phyloP scores from a whole-genome alignment of 2,329 filamentous ascomycete genomes.

The Cercospora sp. region DNA sequence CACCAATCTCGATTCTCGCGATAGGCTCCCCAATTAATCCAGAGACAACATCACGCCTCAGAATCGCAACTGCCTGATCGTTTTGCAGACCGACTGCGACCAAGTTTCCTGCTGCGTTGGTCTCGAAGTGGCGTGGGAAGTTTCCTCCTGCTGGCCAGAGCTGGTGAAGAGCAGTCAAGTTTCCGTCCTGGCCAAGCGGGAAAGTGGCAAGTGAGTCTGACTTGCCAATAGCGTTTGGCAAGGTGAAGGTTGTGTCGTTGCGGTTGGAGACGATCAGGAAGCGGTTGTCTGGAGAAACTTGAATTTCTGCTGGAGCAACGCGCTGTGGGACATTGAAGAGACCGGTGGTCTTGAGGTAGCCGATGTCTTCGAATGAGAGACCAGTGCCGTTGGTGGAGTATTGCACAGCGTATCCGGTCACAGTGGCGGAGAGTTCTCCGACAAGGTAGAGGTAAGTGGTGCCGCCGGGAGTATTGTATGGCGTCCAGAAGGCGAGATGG shows the following conservation, averaged over 20 bases:
- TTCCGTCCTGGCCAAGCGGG: conserved; percentile 59
- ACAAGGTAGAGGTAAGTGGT: conserved; percentile 44
- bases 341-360: conserved; percentile 51
- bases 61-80: conserved; percentile 61
- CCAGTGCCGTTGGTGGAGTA: conserved; percentile 48
- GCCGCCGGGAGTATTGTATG: conserved; percentile 31
- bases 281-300: conserved; percentile 52
- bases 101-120: conserved; percentile 64
- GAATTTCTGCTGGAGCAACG: conserved; percentile 59
- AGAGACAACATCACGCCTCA: conserved; percentile 59
- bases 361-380: conserved; percentile 49
- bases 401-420: conserved; percentile 50
- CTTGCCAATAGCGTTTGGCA: conserved; percentile 48
- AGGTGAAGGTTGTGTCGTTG: conserved; percentile 57
- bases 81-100: conserved; percentile 67
- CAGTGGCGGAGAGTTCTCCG: conserved; percentile 55
- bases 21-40: conserved; percentile 59
- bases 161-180: conserved; percentile 55
- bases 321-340: conserved; percentile 47
- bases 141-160: conserved; percentile 64
- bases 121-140: conserved; percentile 66
- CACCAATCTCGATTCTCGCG: conserved; percentile 36
- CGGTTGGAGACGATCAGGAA: conserved; percentile 70
- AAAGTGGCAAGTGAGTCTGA: conserved; percentile 66
- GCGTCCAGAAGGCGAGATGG: conserved; percentile 41